Percentiles rank a stretch among this genome's conserved stretches.
phyloP scores from a whole-genome alignment of 352 stramenopile genomes.

The Phytophthora chlamydospora region DNA sequence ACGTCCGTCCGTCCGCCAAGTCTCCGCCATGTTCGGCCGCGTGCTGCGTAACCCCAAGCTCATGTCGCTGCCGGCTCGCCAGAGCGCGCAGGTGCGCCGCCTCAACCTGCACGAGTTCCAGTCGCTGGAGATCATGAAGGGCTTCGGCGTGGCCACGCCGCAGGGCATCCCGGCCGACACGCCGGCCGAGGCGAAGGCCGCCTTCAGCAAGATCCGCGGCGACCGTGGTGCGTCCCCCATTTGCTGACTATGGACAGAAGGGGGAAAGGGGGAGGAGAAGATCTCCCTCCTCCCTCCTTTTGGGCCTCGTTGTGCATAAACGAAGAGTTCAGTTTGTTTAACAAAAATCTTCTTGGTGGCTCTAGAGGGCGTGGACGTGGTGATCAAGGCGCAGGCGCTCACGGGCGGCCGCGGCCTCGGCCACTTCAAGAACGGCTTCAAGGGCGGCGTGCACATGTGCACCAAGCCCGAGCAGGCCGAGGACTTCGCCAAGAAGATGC shows the following conservation, averaged over 20 bases:
- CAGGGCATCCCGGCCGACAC: slow-evolving; percentile 76
- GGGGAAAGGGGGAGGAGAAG: background rate
- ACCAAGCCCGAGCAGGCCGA: slow-evolving; percentile 84
- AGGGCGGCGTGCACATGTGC: slow-evolving; percentile 98
- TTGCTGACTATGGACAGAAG: slow-evolving; percentile 11
- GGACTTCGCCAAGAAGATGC: slow-evolving; percentile 88
- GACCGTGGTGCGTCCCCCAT: slow-evolving; percentile 58
- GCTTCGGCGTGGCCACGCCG: slow-evolving; percentile 81
- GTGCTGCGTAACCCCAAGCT: slow-evolving; percentile 55
- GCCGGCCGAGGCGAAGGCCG: slow-evolving; percentile 79
- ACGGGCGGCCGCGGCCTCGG: slow-evolving; percentile 95
- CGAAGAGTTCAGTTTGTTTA: slow-evolving; percentile 21
- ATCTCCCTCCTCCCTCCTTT: background rate
- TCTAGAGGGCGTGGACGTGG: slow-evolving; percentile 87
- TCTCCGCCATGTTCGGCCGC: slow-evolving; percentile 58
- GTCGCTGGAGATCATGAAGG: slow-evolving; percentile 94
- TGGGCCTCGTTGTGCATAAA: slow-evolving; percentile 18
- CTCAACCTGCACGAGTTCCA: slow-evolving; percentile 96
- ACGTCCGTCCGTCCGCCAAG: slow-evolving; percentile 3
- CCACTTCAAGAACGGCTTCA: slow-evolving; percentile 97
- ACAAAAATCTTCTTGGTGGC: slow-evolving; percentile 24
- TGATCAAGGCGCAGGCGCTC: slow-evolving; percentile 97
- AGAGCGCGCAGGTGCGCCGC: slow-evolving; percentile 76
- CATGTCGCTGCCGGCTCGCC: slow-evolving; percentile 54
- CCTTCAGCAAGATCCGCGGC: slow-evolving; percentile 81